Evolutionary conservation across 345 rosid species (phyloP), one percentile per base, ranked within the genome.

Genomic region (Eucalyptus tenuipes): DNA sequence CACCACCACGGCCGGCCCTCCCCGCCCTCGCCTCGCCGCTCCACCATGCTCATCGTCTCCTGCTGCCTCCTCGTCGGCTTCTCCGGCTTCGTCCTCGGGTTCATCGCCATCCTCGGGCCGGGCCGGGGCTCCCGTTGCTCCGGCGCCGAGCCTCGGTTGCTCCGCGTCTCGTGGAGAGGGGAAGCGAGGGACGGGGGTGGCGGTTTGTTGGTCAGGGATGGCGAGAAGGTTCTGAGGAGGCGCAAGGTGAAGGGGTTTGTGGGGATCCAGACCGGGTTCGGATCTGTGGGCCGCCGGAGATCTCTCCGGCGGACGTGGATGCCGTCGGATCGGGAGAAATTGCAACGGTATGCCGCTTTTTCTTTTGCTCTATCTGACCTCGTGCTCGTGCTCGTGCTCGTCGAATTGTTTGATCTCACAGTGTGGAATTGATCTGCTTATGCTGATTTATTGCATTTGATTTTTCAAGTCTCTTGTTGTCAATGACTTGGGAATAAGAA

Each of bases 261-360:
- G 24, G 99, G 99, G 61, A 96, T 97, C 57, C 98, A 96, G 88
- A 97, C 99, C 59, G 99, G 99, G 52, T 97, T 96, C 90, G 90
- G 89, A 37, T 96, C 99, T 2, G 33, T 88, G 6, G 97, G 94
- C 50, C 93, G 99, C 57, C 93, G 99, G 89, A 91, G 88, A 86
- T 94, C 99, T 6, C 93, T 97, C 87, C 93, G 99, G 93, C 92
- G 90, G 90, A 97, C 99, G 2, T 97, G 99, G 99, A 91, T 97
- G 96, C 99, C 99, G 84, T 94, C 99, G 86, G 95, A 96, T 94
- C 97, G 88, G 17, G 94, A 94, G 86, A 95, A 95, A 44, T 96
- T 96, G 91, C 95, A 94, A 93, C 95, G 96, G 99, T 97, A 91
- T 49, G 47, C 64, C 64, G 87, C 86, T 44, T 25, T 31, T 49